Base-by-base conservation (phyloP, 164 flowering plant genomes). In the Berberis vulgaris region DNA sequence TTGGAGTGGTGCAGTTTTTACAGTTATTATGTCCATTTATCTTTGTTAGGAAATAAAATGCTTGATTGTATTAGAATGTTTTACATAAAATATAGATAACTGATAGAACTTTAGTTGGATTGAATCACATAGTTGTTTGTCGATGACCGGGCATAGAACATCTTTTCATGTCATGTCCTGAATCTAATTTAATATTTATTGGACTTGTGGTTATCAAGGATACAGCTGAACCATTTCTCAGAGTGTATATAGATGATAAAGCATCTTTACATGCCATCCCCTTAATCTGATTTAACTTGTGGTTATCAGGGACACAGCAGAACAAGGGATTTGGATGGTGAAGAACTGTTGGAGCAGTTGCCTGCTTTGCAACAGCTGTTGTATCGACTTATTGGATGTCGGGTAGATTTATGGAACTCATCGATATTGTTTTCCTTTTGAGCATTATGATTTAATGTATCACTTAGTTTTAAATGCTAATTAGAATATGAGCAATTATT, bases 371-470 rank as follows among this genome's bases (percentile, higher is more conserved):
- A 95, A 73, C 95, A 95, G 74, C 77, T 91, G 52, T 73, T 95
- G 46, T 81, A 82, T 78, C 99, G 97, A 78, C 96, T 95, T 66
- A 76, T 91, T 74, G 97, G 97, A 71, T 95, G 99, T 73, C 85
- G 81, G 96, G 99, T 95, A 86, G 26, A 59, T 41, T 72, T 40
- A 56, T 65, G 41, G 57, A 57, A 59, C 53, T 65, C 61, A 7
- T 63, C 38, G 39, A 60, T 4, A 26, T 56, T 57, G 43, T 3
- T 7, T 43, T 6, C 2, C 55, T 4, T 47, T 45, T 43, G 10
- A 39, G 55, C 6, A 45, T 59, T 2, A 49, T 10, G 1, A 5
- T 9, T 57, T 57, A 43, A 45, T 45, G 41, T 13, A n/a, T 13
- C 38, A 2, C n/a, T 41, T n/a, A 3, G 8, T 38, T 55, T 5